Conservation (phyloP, 2,329 filamentous ascomycete species). For the Ophiocordyceps camponoti-floridani region DNA sequence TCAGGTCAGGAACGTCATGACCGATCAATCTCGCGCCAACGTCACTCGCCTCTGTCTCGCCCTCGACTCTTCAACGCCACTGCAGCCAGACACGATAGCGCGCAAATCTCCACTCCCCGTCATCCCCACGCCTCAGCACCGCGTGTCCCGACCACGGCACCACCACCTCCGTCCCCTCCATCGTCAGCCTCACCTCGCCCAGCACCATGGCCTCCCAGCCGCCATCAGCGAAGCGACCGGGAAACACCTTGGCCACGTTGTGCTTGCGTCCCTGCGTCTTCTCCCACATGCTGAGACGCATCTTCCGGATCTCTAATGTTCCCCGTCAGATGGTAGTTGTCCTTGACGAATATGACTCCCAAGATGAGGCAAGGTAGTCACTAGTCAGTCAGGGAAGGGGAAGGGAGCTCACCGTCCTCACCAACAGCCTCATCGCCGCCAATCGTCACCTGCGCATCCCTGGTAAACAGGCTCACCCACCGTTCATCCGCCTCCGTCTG, state of each 20-base stretch:
- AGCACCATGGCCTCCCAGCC: slow-evolving; percentile 17
- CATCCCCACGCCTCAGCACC: slow-evolving; percentile 9
- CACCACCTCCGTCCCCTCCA: slow-evolving; percentile 8
- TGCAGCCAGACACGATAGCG: slow-evolving; percentile 14
- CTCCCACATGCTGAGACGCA: slow-evolving; percentile 26
- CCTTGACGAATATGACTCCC: neutral
- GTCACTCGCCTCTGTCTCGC: too few species aligned
- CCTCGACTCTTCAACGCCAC: too few species aligned
- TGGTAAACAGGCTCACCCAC: slow-evolving; percentile 23
- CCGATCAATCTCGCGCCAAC: too few species aligned
- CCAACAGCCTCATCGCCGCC: slow-evolving; percentile 20
- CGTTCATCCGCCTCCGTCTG: slow-evolving; percentile 19
- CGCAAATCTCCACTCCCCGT: slow-evolving; percentile 13
- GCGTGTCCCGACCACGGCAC: slow-evolving; percentile 15
- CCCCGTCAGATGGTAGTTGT: neutral
- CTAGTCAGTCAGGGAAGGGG: neutral
- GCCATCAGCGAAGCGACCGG: slow-evolving; percentile 13
- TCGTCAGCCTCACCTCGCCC: slow-evolving; percentile 11
- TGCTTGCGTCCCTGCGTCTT: slow-evolving; percentile 20
- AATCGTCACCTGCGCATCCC: slow-evolving; percentile 23
- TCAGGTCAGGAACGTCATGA: too few species aligned
- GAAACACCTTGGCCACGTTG: slow-evolving; percentile 22
- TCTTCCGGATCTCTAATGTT: slow-evolving; percentile 18
- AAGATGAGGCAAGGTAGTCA: neutral
- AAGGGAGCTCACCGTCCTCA: slow-evolving; percentile 10